Evolutionary conservation across 345 rosid species (phyloP).

Genomic region (Erodium maritimum): DNA sequence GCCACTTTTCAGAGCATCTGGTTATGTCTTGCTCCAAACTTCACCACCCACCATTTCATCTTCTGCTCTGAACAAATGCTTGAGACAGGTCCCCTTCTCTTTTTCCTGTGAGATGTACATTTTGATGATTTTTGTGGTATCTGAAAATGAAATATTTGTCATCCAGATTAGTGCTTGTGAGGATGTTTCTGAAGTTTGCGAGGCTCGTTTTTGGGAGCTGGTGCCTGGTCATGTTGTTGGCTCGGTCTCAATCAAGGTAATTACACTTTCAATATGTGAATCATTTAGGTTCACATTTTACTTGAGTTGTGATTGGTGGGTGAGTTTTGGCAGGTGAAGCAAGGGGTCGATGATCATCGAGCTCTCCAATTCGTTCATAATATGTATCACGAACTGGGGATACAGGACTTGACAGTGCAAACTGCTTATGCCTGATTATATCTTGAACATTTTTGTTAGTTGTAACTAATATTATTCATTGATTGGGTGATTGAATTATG

Average conservation of each 20-base stretch:
- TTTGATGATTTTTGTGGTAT: background rate
- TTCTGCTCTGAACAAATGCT: slow-evolving; percentile 81
- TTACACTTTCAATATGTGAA: background rate
- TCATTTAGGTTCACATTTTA: background rate
- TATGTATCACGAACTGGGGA: slow-evolving; percentile 73
- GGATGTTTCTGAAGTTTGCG: slow-evolving; percentile 63
- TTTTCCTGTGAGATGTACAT: background rate
- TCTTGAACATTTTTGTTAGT: background rate
- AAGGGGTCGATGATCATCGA: slow-evolving; percentile 46
- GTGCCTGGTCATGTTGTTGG: slow-evolving; percentile 91
- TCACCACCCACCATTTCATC: slow-evolving; percentile 80
- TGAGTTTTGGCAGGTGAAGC: slow-evolving; percentile 41
- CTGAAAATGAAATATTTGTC: slow-evolving; percentile 2
- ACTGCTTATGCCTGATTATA: slow-evolving; percentile 28
- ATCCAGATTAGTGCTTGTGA: slow-evolving; percentile 54
- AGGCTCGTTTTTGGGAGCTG: slow-evolving; percentile 90
- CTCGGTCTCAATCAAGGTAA: slow-evolving; percentile 66
- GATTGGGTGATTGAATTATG: background rate
- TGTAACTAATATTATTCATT: background rate
- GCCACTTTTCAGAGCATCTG: slow-evolving; percentile 78
- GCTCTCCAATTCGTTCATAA: slow-evolving; percentile 46
- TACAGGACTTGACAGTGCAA: slow-evolving; percentile 77
- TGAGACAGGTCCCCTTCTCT: slow-evolving; percentile 53
- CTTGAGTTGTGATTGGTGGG: background rate
- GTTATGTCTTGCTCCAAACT: slow-evolving; percentile 83